Base-by-base conservation (phyloP, 2,329 filamentous ascomycete genomes). In the Stachybotrys chlorohalonatus region DNA sequence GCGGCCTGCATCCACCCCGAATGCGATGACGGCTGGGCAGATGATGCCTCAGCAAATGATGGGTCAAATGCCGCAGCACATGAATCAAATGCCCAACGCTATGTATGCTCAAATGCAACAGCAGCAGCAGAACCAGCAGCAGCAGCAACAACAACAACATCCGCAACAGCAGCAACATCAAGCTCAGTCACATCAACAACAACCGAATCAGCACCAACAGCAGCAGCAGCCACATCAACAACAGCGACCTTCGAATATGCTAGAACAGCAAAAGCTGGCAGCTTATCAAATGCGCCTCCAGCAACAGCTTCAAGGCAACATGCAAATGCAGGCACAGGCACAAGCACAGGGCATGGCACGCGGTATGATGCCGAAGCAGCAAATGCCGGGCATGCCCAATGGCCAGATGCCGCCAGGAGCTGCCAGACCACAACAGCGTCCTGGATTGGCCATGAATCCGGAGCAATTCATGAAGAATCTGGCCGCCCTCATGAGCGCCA, bases 241-340 rank as follows among this genome's bases (percentile, higher is more conserved):
- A 47, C 62, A 61, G 48, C 58, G 55, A 30, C 54, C 62, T 36
- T 60, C 63, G 46, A 62, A 59, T 16, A 63, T 70, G 55, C 62
- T 88, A 58, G 86, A 89, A 47, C 86, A 89, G 64, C 85, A 90
- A 59, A 87, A 90, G 63, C 80, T 90, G 68, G 78, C 83, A 55
- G 73, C 86, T 51, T 93, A 95, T 64, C 89, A 95, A 62, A 88
- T 95, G 83, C 87, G 89, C 57, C 71, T 95, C 53, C 89, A 95
- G 63, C 83, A 87, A 55, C 89, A 92, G 63, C 79, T 87, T 47
- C 84, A 88, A 57, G 70, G 70, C 9, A 77, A 75, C 45, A 76
- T 80, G 65, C 75, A 78, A 52, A 75, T 75, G 68, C 69, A 70
- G 53, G 24, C 24, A 24, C 39, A 45, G n/a, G 39, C 39, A 11